These are phyloP conservation scores for Lecanicillium sp. DNA, from an alignment of 2,329 filamentous ascomycete species.

Conservation along the genomic window DNA sequence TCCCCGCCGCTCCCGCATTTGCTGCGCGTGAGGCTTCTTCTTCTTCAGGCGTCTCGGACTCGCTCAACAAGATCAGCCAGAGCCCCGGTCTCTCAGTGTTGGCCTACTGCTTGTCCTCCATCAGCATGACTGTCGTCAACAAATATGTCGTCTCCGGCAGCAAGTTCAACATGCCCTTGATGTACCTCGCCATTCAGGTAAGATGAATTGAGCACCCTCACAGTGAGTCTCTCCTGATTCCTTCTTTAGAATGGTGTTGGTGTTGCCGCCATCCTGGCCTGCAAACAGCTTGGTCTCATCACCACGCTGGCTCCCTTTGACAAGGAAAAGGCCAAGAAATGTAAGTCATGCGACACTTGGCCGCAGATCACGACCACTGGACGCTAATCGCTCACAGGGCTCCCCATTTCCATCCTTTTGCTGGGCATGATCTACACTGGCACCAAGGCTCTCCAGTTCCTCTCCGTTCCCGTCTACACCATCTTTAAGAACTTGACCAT, in stretches of 20 bases:
- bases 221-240: conserved; percentile 15
- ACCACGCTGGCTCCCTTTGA: conserved; percentile 74
- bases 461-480: conserved; percentile 91
- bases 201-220: conserved; percentile 21
- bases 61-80: conserved; percentile 12
- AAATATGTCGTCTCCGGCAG: conserved; percentile 86
- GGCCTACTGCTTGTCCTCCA: conserved; percentile 81
- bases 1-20: conserved; percentile 8
- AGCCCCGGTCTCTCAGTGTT: conserved; percentile 56
- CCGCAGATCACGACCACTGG: no score
- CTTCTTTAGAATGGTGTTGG: conserved; percentile 69
- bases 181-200: conserved; percentile 84
- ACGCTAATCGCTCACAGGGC: conserved; percentile 51
- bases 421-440: conserved; percentile 96
- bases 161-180: conserved; percentile 86
- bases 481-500: conserved; percentile 98
- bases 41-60: conserved; percentile 5
- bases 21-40: conserved; percentile 6
- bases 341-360: conserved; percentile 42
- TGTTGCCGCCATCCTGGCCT: conserved; percentile 68
- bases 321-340: conserved; percentile 77
- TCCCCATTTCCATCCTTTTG: conserved; percentile 82
- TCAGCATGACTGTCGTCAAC: conserved; percentile 95
- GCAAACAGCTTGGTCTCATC: conserved; percentile 72
- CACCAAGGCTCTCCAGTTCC: conserved; percentile 83